Evolutionary conservation across 129 eudicot species (phyloP), one percentile per base, ranked within the genome.

Genomic region (Pseudognaphalium luteoalbum): DNA sequence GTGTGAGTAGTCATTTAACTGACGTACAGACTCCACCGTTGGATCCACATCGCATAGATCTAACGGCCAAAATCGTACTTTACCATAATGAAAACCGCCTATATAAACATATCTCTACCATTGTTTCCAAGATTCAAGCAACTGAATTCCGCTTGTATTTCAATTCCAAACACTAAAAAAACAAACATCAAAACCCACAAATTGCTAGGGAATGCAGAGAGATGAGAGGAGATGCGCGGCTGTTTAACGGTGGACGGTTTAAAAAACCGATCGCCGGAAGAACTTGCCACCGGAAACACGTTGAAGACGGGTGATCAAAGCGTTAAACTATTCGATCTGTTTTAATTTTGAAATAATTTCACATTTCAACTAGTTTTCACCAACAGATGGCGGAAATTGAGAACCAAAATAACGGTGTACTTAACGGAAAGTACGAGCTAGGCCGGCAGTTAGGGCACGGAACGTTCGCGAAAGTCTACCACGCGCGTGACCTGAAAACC

Each of bases 221-320:
- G 92, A 92, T 92, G 97, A 84, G 70, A 78, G 76, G 66, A 75
- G 39, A 86, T 64, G 75, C 86, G 89, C 80, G 64, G 75, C 75
- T 75, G 77, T 82, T 73, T 85, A 85, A 83, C 71, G 75, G 84
- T 75, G 84, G 78, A 6, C 81, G 81, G 34, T 58, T 58, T 78
- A 78, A 80, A 19, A 88, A 88, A 72, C 77, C 86, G 76, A 75
- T 82, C 71, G 87, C 89, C 81, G 97, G 96, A 85, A 84, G 97
- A 62, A 89, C 78, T 74, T 87, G 97, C 83, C 97, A 92, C 89
- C 96, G 97, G 50, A 92, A 92, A 67, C 85, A 92, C 97, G 92
- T 87, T 15, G 91, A 91, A 71, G 91, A 84, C 96, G 96, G 93
- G 86, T 90, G 91, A 88, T 77, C 62, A 57, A 1, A 6, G 10